Evolutionary conservation across 768 basidiomycete species (phyloP).

Genomic region (Lentinula raphanica): DNA sequence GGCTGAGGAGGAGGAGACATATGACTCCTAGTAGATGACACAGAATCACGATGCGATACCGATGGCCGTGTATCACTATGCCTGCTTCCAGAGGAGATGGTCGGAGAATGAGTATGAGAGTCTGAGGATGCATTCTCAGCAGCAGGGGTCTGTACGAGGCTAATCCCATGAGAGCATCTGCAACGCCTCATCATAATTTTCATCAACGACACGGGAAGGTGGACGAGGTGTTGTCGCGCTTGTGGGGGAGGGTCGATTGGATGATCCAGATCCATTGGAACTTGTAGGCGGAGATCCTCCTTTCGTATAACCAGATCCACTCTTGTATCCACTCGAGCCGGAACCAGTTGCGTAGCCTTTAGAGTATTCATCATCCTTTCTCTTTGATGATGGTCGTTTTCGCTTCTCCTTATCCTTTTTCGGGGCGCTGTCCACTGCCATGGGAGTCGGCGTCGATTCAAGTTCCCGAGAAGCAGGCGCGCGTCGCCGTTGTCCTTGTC

Average conservation of each 20-base stretch:
- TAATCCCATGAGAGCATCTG: conserved; percentile 78
- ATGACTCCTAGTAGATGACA: conserved; percentile 61
- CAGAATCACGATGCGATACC: conserved; percentile 57
- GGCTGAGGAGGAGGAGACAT: conserved; percentile 52
- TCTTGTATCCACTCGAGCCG: conserved; percentile 17
- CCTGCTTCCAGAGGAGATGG: conserved; percentile 53
- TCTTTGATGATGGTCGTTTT: conserved; percentile 42
- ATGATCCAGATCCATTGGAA: conserved; percentile 60
- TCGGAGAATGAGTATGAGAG: conserved; percentile 51
- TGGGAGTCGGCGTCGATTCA: neutral
- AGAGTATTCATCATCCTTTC: conserved; percentile 39
- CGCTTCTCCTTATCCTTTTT: conserved; percentile 52
- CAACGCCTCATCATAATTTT: conserved; percentile 86
- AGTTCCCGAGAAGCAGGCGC: conserved; percentile 12
- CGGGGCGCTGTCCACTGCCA: neutral
- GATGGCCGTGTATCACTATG: conserved; percentile 44
- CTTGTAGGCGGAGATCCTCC: conserved; percentile 53
- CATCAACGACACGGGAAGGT: conserved; percentile 71
- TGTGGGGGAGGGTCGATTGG: conserved; percentile 68
- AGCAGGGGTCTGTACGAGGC: conserved; percentile 38
- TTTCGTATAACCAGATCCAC: conserved; percentile 30
- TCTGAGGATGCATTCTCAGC: conserved; percentile 26
- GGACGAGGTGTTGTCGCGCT: conserved; percentile 48
- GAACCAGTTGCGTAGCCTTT: conserved; percentile 26
- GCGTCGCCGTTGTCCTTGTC: conserved; percentile 1